phyloP scores from a whole-genome alignment of 495 filamentous ascomycete genomes.

The Annulohypoxylon moriforme region DNA sequence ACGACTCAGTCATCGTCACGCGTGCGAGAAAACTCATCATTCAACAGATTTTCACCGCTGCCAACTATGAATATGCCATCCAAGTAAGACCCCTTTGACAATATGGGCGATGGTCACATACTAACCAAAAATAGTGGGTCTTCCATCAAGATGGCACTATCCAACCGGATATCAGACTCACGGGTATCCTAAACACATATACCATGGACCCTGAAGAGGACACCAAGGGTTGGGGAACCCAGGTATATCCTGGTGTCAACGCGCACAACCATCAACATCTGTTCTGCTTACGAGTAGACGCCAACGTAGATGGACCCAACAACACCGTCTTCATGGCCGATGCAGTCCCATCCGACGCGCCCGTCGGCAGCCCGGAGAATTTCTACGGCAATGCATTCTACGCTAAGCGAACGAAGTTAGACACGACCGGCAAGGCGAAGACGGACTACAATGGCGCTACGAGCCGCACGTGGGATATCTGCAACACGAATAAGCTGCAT shows the following conservation, averaged over 20 bases:
- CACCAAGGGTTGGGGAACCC: constrained; percentile 89
- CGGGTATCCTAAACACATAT: constrained; percentile 95
- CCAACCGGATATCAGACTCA: constrained; percentile 94
- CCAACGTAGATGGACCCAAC: constrained; percentile 86
- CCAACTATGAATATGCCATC: constrained; percentile 96
- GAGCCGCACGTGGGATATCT: constrained; percentile 90
- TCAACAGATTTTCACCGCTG: constrained; percentile 94
- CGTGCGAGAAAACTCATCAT: constrained; percentile 88
- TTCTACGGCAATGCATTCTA: constrained; percentile 95
- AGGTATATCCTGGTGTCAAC: constrained; percentile 83
- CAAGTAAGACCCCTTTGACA: constrained; percentile 25
- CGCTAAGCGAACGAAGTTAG: constrained; percentile 85
- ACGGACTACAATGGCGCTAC: constrained; percentile 85
- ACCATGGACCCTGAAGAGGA: constrained; percentile 86
- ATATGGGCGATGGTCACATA: background rate
- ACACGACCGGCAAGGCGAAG: constrained; percentile 74
- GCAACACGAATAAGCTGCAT: constrained; percentile 85
- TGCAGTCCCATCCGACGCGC: constrained; percentile 70
- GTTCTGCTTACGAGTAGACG: constrained; percentile 91
- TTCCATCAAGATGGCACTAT: constrained; percentile 95
- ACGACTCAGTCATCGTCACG: constrained; percentile 86
- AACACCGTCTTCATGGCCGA: constrained; percentile 92
- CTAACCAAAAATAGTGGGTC: constrained; percentile 75
- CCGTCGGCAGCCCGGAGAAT: constrained; percentile 84
- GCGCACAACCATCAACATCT: constrained; percentile 94